A percentile compares a stretch with the other conserved stretches of the same genome.
phyloP scores from a whole-genome alignment of 2,329 filamentous ascomycete species.

The Fusarium luffae region DNA sequence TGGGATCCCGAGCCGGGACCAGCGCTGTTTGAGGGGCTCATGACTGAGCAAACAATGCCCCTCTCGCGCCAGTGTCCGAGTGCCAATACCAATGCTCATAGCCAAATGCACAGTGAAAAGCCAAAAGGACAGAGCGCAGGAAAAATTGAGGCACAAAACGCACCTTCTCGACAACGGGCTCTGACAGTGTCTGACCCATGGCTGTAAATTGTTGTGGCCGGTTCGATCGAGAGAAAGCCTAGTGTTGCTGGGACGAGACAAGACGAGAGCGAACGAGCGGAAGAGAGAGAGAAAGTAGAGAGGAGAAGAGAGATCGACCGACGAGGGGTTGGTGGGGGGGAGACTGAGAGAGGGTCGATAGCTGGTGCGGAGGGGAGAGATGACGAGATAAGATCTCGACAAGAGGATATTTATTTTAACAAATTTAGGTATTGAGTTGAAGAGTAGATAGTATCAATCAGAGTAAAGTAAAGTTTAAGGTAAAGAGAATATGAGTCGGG shows the following conservation, averaged over 20 bases:
- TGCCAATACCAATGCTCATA: slow-evolving; percentile 9
- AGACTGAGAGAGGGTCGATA: slow-evolving; percentile 11
- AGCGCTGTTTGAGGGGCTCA: slow-evolving; percentile 40
- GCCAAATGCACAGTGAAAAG: slow-evolving; percentile 21
- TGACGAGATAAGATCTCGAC: slow-evolving; percentile 32
- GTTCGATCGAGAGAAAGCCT: slow-evolving; percentile 46
- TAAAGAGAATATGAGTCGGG: slow-evolving; percentile 20
- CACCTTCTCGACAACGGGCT: slow-evolving; percentile 99
- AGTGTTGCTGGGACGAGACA: slow-evolving; percentile 35
- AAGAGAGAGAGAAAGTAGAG: slow-evolving; percentile 22
- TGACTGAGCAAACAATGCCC: slow-evolving; percentile 38
- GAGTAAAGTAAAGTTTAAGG: background rate
- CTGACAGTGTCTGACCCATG: slow-evolving; percentile 99
- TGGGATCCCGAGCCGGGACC: slow-evolving; percentile 19
- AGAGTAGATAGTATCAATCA: slow-evolving; percentile 12
- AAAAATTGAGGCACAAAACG: slow-evolving; percentile 36
- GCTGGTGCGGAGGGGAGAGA: slow-evolving; percentile 10
- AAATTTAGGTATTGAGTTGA: slow-evolving; percentile 9
- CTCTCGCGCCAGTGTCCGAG: slow-evolving; percentile 29
- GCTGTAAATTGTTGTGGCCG: slow-evolving; percentile 39
- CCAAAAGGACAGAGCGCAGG: background rate
- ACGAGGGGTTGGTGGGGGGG: slow-evolving; percentile 33
- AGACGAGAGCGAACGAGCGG: slow-evolving; percentile 24
- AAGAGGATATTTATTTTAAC: slow-evolving; percentile 9
- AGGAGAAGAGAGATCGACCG: slow-evolving; percentile 36